Evolutionary conservation across 495 filamentous ascomycete species (phyloP), one percentile per base, ranked within the genome.

Genomic region (Trichoderma erinaceum): DNA sequence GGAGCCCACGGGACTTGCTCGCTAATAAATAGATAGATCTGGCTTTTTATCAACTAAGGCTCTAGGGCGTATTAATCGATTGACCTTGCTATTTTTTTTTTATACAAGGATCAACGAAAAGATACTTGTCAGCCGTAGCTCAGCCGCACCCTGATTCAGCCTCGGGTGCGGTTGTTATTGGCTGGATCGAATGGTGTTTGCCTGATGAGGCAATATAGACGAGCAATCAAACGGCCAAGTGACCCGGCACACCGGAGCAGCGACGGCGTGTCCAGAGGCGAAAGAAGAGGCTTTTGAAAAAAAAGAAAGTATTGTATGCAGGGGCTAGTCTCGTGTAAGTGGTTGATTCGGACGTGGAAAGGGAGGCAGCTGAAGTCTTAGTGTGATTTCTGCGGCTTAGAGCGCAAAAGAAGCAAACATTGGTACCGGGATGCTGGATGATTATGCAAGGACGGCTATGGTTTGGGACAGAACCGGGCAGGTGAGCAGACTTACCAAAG

Each of bases 361-460:
- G 15, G n/a, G 44, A 48, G 44, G 44, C 44, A n/a, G 44, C n/a
- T n/a, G 44, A 48, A 48, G 44, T 13, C 56, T 61, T 61, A 61
- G 25, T 61, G 12, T 32, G 27, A 61, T 32, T n/a, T 23, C 25
- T 11, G 13, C 56, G 11, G 29, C 23, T 12, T 29, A 61, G 56
- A 61, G 56, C 27, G 25, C 29, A 25, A 21, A 61, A 25, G 16
- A 25, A 32, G 56, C 25, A 32, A 15, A 61, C 10, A 21, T 3
- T 61, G 56, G 7, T 48, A 48, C 35, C 35, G 8, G 35, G 35
- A 38, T 38, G 35, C 35, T 23, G n/a, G 18, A 52, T 18, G 48
- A 23, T 23, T 52, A 25, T 38, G n/a, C 16, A 52, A 11, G 21
- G n/a, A 21, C 21, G 48, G n/a, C 7, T 52, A 21, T 11, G 48